Evolutionary conservation across 176 grass and related monocot genomes (phyloP).

Genomic region (Saccharum officinarum): DNA sequence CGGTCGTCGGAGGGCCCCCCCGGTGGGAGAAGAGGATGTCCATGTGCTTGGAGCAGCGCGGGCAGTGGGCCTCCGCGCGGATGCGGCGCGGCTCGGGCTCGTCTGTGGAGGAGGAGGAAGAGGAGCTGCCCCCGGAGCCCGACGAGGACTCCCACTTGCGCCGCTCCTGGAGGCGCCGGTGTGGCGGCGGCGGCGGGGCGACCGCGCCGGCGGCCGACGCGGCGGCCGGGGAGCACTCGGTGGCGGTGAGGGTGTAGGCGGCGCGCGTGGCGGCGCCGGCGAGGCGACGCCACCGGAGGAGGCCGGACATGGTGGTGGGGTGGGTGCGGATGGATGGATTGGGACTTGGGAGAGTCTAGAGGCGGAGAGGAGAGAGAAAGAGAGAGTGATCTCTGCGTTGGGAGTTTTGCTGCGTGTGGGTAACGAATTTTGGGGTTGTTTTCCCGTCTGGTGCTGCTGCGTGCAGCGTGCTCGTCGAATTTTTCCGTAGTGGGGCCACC

Average conservation of each 20-base stretch:
- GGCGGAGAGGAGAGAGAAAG: background rate
- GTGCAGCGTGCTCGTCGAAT: background rate
- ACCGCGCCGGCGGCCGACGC: background rate
- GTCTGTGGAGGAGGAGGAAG: constrained; percentile 45
- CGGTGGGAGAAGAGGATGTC: constrained; percentile 89
- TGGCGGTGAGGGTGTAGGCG: constrained; percentile 39
- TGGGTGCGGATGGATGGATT: constrained; percentile 25
- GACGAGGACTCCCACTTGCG: constrained; percentile 69
- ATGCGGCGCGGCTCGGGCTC: constrained; percentile 77
- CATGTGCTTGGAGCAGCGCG: constrained; percentile 96
- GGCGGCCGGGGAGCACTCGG: constrained; percentile 28
- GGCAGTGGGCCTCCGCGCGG: constrained; percentile 95
- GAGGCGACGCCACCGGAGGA: constrained; percentile 82
- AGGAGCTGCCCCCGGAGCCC: constrained; percentile 29
- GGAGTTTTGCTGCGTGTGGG: constrained; percentile 37
- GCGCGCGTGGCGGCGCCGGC: constrained; percentile 62
- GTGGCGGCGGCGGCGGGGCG: constrained; percentile 34
- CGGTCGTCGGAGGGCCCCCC: no score
- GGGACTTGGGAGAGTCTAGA: background rate
- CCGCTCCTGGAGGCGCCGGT: constrained; percentile 55
- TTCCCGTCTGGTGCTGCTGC: background rate
- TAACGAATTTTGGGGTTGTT: constrained; percentile 18
- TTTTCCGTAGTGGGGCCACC: constrained; percentile 10
- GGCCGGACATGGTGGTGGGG: constrained; percentile 61
- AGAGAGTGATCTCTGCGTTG: background rate